Evolutionary conservation across 2,329 filamentous ascomycete genomes (phyloP).

Genomic region (Nakataea oryzae): DNA sequence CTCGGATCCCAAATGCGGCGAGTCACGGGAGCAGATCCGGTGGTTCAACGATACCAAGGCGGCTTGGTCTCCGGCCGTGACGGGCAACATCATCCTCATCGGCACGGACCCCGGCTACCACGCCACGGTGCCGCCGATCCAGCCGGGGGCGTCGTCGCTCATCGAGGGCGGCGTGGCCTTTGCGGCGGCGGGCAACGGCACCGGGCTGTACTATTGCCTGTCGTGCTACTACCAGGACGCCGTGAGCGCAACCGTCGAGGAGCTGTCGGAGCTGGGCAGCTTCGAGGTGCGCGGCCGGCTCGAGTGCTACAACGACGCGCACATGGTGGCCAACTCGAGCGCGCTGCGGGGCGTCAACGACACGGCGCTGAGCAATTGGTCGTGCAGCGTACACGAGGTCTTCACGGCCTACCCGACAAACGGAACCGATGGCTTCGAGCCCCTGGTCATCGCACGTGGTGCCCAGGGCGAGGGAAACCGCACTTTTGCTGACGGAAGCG

Average conservation of each 20-base stretch:
- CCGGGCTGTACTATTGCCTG: constrained; percentile 24
- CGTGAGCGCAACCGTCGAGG: constrained; percentile 10
- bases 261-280: constrained; percentile 23
- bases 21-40: constrained; percentile 16
- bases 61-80: constrained; percentile 26
- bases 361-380: constrained; percentile 26
- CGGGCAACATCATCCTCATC: constrained; percentile 29
- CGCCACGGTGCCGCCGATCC: constrained; percentile 11
- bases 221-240: constrained; percentile 27
- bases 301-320: constrained; percentile 26
- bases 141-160: constrained; percentile 20
- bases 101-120: constrained; percentile 26
- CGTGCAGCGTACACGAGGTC: constrained; percentile 29
- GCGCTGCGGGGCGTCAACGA: constrained; percentile 23
- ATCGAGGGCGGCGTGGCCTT: constrained; percentile 25
- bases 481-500: constrained; percentile 22
- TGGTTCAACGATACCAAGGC: constrained; percentile 27
- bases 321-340: constrained; percentile 24
- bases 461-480: constrained; percentile 20
- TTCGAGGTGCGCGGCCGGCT: constrained; percentile 26
- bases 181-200: constrained; percentile 8
- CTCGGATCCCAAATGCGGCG: constrained; percentile 25
- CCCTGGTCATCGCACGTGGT: constrained; percentile 27
- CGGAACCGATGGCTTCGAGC: constrained; percentile 23
- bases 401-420: constrained; percentile 25